Base-by-base conservation (phyloP, 352 stramenopile genomes). In the Saprolegnia parasitica region DNA sequence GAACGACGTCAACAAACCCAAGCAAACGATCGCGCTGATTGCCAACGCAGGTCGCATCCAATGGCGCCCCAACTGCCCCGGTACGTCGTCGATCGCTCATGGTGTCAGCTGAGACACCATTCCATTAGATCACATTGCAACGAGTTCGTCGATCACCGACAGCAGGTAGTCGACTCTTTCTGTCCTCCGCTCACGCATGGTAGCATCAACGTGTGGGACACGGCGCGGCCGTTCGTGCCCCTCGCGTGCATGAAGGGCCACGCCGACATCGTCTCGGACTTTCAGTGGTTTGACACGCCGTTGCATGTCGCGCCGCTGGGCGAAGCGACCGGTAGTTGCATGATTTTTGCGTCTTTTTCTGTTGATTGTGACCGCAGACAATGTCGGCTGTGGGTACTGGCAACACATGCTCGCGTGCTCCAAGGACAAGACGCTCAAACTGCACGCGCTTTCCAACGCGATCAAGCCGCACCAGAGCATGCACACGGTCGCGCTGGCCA, bases 381-480 rank as follows among this genome's bases (percentile, higher is more conserved):
- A 77, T 76, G 84, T 91, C 68, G 85, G 87, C 1, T 83, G 87
- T 21, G 75, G 87, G 20, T 93, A 87, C 63, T 95, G 87, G 87
- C 87, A 95, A 60, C 87, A 95, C 66, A 92, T 95, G 82, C 75
- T 96, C 24, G 84, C 86, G 4, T 96, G 87, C 56, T 94, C 86
- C 0, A 96, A 96, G 65, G 87, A 96, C 64, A 86, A 86, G 0
- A 96, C 87, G 3, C 72, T 96, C 0, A 93, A 91, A 67, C 80
- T 96, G 0, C 87, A 96, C 67, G 91, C 87, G 2, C 85, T 96
- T 24, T 83, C 87, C 0, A 81, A 95, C 47, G 81, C 84, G 1
- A 86, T 93, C 58, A 95, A 95, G 60, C 85, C 82, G 0, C 85
- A 95, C 47, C 83, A 92, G 56, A 88, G 82, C 13, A 70, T 95